Percentiles rank a stretch among this genome's conserved stretches.
Conservation (phyloP, 345 rosid genomes). For the Moricandia arvensis region DNA sequence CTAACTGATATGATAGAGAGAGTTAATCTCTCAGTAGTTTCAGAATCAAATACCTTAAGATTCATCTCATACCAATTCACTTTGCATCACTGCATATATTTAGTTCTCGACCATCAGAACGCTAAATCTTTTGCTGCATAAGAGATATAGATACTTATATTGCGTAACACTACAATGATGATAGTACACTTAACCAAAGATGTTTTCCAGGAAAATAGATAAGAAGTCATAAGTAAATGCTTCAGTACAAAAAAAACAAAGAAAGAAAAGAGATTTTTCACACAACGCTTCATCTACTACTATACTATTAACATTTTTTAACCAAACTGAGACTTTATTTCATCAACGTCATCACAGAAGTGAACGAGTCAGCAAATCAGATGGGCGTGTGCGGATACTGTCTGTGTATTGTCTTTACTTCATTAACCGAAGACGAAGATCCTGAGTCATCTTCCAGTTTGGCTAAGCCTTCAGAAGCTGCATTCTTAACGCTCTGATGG, state of each 20-base stretch:
- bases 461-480: conserved; percentile 56
- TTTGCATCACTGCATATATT: no score
- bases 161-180: not conserved
- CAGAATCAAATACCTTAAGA: no score
- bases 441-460: conserved; percentile 48
- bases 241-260: not conserved
- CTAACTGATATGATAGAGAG: no score
- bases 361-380: conserved; percentile 81
- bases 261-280: not conserved
- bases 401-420: conserved; percentile 67
- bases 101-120: no score
- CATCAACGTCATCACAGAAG: conserved; percentile 75
- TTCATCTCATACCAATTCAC: no score
- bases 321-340: not conserved
- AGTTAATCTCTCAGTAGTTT: no score
- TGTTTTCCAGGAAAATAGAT: not conserved
- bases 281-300: not conserved
- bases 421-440: conserved; percentile 38
- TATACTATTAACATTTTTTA: conserved; percentile 12
- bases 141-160: not conserved
- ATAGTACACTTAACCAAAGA: not conserved
- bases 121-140: no score
- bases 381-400: conserved; percentile 80
- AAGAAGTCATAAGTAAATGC: no score
- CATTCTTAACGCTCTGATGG: conserved; percentile 81